phyloP scores from a whole-genome alignment of 768 basidiomycete species.

The Serendipita sp. region DNA sequence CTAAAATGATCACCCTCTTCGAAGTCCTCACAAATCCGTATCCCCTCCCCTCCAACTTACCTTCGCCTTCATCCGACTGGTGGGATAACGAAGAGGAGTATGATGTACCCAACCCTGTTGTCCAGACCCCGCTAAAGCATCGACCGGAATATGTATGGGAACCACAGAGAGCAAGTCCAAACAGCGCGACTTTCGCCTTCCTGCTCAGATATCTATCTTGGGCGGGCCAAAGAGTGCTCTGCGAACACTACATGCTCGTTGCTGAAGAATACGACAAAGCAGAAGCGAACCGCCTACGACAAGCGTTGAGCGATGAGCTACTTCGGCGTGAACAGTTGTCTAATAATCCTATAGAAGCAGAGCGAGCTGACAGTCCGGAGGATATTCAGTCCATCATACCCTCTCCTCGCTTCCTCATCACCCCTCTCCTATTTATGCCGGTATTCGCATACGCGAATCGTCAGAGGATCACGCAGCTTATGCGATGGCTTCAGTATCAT shows the following conservation, averaged over 20 bases:
- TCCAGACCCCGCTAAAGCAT: background rate
- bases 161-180: background rate
- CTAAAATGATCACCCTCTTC: background rate
- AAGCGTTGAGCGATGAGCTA: background rate
- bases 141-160: slow-evolving; percentile 1
- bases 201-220: background rate
- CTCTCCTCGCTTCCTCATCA: background rate
- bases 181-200: background rate
- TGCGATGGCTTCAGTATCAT: background rate
- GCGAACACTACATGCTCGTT: slow-evolving; percentile 5
- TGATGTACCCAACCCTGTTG: background rate
- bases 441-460: slow-evolving; percentile 2
- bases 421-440: background rate
- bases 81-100: slow-evolving; percentile 7
- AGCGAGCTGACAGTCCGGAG: background rate
- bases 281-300: background rate
- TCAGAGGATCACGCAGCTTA: background rate
- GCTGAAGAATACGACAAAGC: slow-evolving; percentile 6
- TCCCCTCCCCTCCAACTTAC: background rate
- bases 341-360: background rate
- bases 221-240: background rate
- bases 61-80: background rate
- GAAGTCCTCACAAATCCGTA: slow-evolving; percentile 6
- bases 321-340: background rate
- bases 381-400: background rate